Percentiles rank a stretch among this genome's conserved stretches.
Evolutionary conservation across 1,284 basidiomycete species (phyloP).

Genomic region (Puccinia sorghi): DNA sequence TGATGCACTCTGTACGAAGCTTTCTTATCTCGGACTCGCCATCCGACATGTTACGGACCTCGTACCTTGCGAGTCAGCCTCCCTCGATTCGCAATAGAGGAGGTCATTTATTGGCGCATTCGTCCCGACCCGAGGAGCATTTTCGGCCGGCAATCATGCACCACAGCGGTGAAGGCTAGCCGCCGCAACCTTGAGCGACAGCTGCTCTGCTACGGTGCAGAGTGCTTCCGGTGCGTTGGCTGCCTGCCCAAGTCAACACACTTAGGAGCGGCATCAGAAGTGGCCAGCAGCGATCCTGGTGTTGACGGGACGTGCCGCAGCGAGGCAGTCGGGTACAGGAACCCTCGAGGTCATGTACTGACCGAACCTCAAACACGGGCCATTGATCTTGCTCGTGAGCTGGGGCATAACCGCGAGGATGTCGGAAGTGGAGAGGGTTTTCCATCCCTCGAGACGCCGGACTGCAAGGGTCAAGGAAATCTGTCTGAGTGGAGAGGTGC

Average conservation of each 20-base stretch:
- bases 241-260: neutral
- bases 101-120: neutral
- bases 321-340: neutral
- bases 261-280: neutral
- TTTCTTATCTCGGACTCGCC: conserved; percentile 17
- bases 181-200: neutral
- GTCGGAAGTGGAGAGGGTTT: neutral
- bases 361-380: neutral
- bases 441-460: conserved; percentile 8
- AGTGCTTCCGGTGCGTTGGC: neutral
- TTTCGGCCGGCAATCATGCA: neutral
- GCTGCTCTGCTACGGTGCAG: neutral
- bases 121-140: neutral
- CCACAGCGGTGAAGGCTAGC: neutral
- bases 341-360: conserved; percentile 14
- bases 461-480: neutral
- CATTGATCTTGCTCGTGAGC: neutral
- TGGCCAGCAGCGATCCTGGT: neutral
- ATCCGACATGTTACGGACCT: conserved; percentile 23
- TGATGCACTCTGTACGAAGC: conserved; percentile 16
- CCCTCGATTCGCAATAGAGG: conserved; percentile 3
- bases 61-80: conserved; percentile 6
- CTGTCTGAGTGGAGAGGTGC: neutral
- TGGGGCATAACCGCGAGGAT: neutral
- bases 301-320: neutral